Percentiles rank a stretch among this genome's conserved stretches.
Evolutionary conservation across 2,329 filamentous ascomycete genomes (phyloP).

Genomic region (Alternaria hordeiaustralica): DNA sequence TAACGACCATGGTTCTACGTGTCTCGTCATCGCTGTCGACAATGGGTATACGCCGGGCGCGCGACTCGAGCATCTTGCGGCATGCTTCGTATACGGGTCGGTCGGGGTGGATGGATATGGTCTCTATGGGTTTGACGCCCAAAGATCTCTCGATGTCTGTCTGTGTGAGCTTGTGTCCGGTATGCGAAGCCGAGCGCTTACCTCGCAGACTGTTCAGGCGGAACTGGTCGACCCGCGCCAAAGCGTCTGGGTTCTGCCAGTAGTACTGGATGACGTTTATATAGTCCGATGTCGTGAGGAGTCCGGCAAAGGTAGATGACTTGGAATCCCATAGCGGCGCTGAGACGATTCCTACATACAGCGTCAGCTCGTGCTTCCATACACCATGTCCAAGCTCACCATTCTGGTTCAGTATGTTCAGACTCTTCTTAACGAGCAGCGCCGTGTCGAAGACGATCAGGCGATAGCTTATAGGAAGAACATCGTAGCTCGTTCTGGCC

Average conservation of each 20-base stretch:
- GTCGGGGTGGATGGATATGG: slow-evolving; percentile 91
- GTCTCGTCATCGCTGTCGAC: slow-evolving; percentile 96
- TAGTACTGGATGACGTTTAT: slow-evolving; percentile 99
- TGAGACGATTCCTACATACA: slow-evolving; percentile 82
- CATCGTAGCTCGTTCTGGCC: slow-evolving; percentile 96
- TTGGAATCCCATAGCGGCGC: slow-evolving; percentile 96
- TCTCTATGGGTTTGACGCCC: slow-evolving; percentile 88
- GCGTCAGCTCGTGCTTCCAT: slow-evolving; percentile 17
- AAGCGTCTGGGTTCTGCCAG: slow-evolving; percentile 91
- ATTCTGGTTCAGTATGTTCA: slow-evolving; percentile 95
- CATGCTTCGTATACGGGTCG: slow-evolving; percentile 94
- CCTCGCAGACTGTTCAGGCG: slow-evolving; percentile 89
- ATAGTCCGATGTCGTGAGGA: slow-evolving; percentile 95
- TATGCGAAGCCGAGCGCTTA: slow-evolving; percentile 51
- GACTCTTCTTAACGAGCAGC: slow-evolving; percentile 93
- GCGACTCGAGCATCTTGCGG: slow-evolving; percentile 89
- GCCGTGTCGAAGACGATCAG: slow-evolving; percentile 95
- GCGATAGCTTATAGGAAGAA: slow-evolving; percentile 92
- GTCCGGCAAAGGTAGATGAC: slow-evolving; percentile 88
- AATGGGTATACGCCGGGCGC: slow-evolving; percentile 89
- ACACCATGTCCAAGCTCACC: slow-evolving; percentile 59
- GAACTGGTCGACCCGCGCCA: slow-evolving; percentile 91
- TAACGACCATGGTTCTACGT: slow-evolving; percentile 88
- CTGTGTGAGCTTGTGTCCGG: slow-evolving; percentile 18
- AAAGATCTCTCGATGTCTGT: slow-evolving; percentile 94